Conservation (phyloP, 352 stramenopile genomes). For the Globisporangium takayamanum region DNA sequence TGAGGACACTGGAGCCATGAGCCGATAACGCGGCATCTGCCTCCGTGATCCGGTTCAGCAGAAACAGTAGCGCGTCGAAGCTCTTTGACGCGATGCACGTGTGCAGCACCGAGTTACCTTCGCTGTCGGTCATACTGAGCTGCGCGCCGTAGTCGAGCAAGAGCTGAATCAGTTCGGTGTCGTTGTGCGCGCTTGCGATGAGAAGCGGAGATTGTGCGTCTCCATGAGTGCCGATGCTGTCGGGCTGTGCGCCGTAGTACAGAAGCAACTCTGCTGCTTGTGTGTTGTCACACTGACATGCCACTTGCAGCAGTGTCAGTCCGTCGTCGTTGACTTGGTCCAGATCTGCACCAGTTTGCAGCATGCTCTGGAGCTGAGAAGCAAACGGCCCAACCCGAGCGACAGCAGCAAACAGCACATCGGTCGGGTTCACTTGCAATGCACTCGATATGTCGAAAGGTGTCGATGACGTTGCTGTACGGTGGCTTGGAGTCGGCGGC, state of each 20-base stretch:
- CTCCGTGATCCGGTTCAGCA: conserved; percentile 38
- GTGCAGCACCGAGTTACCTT: conserved; percentile 86
- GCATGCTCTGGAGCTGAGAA: conserved; percentile 25
- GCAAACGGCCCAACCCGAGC: conserved; percentile 17
- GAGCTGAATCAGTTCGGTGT: conserved; percentile 35
- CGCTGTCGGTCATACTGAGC: conserved; percentile 65
- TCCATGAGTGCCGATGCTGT: conserved; percentile 9
- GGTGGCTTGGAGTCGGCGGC: conserved; percentile 14
- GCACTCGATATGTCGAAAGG: too few species aligned
- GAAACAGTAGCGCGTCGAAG: conserved; percentile 58
- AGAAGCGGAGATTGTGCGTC: conserved; percentile 25
- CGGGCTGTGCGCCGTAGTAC: conserved; percentile 38
- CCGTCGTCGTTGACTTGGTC: conserved; percentile 27
- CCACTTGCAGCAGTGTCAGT: conserved; percentile 42
- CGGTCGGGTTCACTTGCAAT: neutral
- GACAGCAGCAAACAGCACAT: conserved; percentile 24
- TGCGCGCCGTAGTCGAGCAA: conserved; percentile 45
- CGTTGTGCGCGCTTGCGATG: conserved; percentile 33
- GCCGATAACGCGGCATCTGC: conserved; percentile 15
- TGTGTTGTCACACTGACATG: conserved; percentile 41
- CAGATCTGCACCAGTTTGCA: conserved; percentile 29
- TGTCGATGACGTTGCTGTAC: neutral
- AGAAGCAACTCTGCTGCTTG: conserved; percentile 32
- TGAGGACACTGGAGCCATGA: conserved; percentile 44
- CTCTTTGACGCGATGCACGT: conserved; percentile 75